A percentile compares a stretch with the other conserved stretches of the same genome.
Conservation (phyloP, 352 stramenopile species). For the Phytophthora brassicae region DNA sequence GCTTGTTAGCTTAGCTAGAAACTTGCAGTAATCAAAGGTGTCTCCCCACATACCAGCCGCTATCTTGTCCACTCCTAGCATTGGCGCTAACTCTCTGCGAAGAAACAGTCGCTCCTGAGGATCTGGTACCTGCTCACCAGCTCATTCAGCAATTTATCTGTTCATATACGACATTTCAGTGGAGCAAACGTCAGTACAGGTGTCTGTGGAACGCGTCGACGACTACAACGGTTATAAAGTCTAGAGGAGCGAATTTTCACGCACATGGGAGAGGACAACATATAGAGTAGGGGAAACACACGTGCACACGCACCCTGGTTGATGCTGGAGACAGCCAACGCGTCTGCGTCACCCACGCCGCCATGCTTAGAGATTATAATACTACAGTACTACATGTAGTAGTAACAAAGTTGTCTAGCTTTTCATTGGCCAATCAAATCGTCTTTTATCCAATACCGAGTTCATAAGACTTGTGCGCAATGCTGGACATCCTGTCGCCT, state of each 20-base stretch:
- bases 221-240: neutral
- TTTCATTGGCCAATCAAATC: neutral
- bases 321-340: conserved; percentile 37
- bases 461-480: conserved; percentile 28
- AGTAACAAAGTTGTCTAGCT: no score
- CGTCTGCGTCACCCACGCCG: conserved; percentile 35
- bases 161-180: no score
- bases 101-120: conserved; percentile 57
- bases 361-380: no score
- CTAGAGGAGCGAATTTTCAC: neutral
- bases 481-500: conserved; percentile 87
- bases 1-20: conserved; percentile 6
- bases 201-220: neutral
- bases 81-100: conserved; percentile 58
- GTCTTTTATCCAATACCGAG: neutral
- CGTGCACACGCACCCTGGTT: conserved; percentile 43
- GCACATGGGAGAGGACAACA: neutral
- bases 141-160: conserved; percentile 81
- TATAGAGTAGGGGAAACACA: neutral
- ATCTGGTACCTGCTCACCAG: conserved; percentile 70
- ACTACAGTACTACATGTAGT: no score
- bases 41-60: conserved; percentile 49
- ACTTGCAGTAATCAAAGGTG: no score
- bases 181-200: no score
- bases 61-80: conserved; percentile 46